Percentiles rank a stretch among this genome's conserved stretches.
These are phyloP conservation scores for Colletotrichum sp. DNA, from an alignment of 2,329 filamentous ascomycete species.

Conservation along the genomic window DNA sequence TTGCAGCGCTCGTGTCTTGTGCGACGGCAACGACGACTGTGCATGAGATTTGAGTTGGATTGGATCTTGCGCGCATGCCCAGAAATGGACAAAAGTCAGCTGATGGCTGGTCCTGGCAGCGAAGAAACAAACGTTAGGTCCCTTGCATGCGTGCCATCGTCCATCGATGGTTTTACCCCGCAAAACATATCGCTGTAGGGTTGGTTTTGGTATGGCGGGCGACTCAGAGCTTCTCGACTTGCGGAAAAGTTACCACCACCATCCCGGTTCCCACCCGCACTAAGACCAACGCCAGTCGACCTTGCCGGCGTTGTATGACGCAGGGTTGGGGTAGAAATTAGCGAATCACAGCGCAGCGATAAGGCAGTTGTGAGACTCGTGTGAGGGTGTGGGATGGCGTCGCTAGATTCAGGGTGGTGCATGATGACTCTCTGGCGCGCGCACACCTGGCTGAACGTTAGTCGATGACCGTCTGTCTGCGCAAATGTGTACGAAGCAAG, in stretches of 20 bases:
- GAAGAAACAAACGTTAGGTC: background rate
- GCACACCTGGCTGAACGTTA: background rate
- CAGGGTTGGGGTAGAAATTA: background rate
- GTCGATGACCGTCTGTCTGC: background rate
- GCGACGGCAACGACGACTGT: background rate
- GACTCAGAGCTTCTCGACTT: constrained; percentile 1
- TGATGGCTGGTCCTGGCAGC: background rate
- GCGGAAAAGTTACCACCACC: background rate
- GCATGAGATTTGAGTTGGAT: background rate
- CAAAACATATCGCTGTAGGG: background rate
- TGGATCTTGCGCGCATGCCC: background rate
- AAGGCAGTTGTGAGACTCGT: constrained; percentile 11
- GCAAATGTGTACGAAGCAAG: background rate
- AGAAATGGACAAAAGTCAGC: background rate
- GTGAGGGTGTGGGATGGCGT: constrained; percentile 6
- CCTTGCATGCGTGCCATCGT: background rate
- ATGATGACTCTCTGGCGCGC: constrained; percentile 6
- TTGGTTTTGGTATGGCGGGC: background rate
- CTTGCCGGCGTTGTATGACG: constrained; percentile 15
- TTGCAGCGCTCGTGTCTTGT: background rate
- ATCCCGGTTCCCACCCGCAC: constrained; percentile 11
- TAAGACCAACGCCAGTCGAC: constrained; percentile 2
- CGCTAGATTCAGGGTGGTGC: constrained; percentile 9
- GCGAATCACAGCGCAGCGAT: constrained; percentile 15
- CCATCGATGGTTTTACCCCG: constrained; percentile 11